These are phyloP conservation scores for Posidonia oceanica DNA, from an alignment of 116 monocot genomes.

Conservation along the genomic window DNA sequence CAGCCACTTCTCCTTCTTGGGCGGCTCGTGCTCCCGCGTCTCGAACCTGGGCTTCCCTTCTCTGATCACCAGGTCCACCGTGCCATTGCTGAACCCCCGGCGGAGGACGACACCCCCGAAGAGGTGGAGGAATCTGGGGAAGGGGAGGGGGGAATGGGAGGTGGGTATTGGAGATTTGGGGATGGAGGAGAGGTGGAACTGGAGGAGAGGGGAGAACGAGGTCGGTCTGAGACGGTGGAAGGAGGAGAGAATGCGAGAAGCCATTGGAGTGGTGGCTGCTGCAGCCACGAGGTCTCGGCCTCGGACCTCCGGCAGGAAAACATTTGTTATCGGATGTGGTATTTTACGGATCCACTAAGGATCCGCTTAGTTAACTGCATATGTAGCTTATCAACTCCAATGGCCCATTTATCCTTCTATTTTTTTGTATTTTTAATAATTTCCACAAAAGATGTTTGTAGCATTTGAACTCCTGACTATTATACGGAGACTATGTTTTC, in stretches of 20 bases:
- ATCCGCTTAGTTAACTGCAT: too few species aligned
- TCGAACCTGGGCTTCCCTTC: slow-evolving; percentile 76
- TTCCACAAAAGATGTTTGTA: too few species aligned
- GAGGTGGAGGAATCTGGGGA: background rate
- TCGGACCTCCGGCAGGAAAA: too few species aligned
- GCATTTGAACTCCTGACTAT: too few species aligned
- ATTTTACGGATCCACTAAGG: too few species aligned
- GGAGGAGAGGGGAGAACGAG: background rate
- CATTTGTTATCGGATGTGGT: too few species aligned
- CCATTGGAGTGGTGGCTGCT: background rate
- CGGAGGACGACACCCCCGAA: background rate
- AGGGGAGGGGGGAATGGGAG: background rate
- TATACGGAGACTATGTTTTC: too few species aligned
- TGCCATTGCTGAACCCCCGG: slow-evolving; percentile 20
- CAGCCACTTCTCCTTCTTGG: slow-evolving; percentile 52
- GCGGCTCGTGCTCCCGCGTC: slow-evolving; percentile 41
- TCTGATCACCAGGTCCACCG: slow-evolving; percentile 53
- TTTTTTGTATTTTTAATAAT: too few species aligned
- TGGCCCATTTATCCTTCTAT: too few species aligned
- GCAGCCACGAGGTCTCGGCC: too few species aligned
- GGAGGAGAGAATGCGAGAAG: background rate
- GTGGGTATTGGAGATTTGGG: background rate
- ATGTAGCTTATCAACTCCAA: too few species aligned
- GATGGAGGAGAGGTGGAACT: background rate
- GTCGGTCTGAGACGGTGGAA: background rate